These are phyloP conservation scores for Carnegiea gigantea DNA, from an alignment of 179 eudicot genomes.

Conservation along the genomic window DNA sequence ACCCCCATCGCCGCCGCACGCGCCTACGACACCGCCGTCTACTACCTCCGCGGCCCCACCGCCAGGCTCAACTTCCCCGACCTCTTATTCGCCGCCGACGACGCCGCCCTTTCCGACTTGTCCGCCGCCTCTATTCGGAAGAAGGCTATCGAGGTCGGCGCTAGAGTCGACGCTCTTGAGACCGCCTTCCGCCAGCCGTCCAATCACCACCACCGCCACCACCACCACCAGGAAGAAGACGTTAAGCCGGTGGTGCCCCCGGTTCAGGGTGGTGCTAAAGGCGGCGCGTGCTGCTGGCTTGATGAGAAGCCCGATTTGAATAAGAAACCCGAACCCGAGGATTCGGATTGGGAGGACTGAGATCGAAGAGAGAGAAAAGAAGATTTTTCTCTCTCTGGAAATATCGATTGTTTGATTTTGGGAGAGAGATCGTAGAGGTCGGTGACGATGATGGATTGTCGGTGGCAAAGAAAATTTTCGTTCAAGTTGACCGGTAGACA, in stretches of 20 bases:
- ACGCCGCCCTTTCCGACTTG: slow-evolving; percentile 34
- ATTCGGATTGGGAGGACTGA: slow-evolving; percentile 40
- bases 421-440: not conserved
- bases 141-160: slow-evolving; percentile 81
- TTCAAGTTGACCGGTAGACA: not conserved
- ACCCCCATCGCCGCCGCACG: slow-evolving; percentile 85
- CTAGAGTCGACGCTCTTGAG: slow-evolving; percentile 70
- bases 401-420: not conserved
- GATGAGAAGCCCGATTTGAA: slow-evolving; percentile 70
- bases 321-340: slow-evolving; percentile 68
- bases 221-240: not conserved
- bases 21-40: slow-evolving; percentile 86
- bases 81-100: slow-evolving; percentile 35
- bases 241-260: not conserved
- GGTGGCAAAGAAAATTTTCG: slow-evolving; percentile 17
- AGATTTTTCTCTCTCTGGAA: not conserved
- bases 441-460: slow-evolving; percentile 17
- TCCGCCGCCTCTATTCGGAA: slow-evolving; percentile 60
- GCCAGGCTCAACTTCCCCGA: slow-evolving; percentile 83
- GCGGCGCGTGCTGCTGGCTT: slow-evolving; percentile 38
- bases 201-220: slow-evolving; percentile 14
- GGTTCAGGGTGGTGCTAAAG: not conserved
- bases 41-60: slow-evolving; percentile 63
- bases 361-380: not conserved
- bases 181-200: slow-evolving; percentile 27